Evolutionary conservation across 2,329 filamentous ascomycete species (phyloP).

Genomic region (Claviceps arundinis): DNA sequence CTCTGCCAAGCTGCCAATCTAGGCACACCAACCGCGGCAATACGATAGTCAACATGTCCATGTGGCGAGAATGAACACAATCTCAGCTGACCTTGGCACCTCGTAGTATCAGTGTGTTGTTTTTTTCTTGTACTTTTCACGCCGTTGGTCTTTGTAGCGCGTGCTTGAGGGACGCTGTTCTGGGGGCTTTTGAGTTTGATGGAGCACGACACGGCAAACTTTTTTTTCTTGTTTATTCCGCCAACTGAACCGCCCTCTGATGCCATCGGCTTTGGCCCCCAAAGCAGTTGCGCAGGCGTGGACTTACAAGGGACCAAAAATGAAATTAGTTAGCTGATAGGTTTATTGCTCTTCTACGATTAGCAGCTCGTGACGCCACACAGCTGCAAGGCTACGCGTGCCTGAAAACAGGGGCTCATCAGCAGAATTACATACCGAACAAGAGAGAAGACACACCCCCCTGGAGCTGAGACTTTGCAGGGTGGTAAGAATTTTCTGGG

Average conservation of each 20-base stretch:
- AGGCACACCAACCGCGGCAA: neutral
- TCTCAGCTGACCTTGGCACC: neutral
- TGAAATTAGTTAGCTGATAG: neutral
- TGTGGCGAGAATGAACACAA: neutral
- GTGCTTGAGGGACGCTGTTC: neutral
- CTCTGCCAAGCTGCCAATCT: neutral
- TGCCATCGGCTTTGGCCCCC: neutral
- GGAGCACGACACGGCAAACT: neutral
- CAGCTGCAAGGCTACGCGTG: neutral
- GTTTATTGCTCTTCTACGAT: neutral
- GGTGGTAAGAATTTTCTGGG: neutral
- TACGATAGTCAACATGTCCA: neutral
- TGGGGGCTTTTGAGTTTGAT: neutral
- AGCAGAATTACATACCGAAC: too few relatives aligned
- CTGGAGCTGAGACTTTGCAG: neutral
- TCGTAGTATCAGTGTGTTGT: neutral
- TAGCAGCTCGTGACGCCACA: neutral
- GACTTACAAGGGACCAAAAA: neutral
- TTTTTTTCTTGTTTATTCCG: neutral
- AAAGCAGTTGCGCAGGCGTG: neutral
- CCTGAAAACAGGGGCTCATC: neutral
- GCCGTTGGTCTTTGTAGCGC: neutral
- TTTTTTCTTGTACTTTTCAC: neutral
- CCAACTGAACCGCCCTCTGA: neutral
- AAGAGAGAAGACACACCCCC: too few relatives aligned